Evolutionary conservation across 352 stramenopile genomes (phyloP).

Genomic region (Phytopythium litorale): DNA sequence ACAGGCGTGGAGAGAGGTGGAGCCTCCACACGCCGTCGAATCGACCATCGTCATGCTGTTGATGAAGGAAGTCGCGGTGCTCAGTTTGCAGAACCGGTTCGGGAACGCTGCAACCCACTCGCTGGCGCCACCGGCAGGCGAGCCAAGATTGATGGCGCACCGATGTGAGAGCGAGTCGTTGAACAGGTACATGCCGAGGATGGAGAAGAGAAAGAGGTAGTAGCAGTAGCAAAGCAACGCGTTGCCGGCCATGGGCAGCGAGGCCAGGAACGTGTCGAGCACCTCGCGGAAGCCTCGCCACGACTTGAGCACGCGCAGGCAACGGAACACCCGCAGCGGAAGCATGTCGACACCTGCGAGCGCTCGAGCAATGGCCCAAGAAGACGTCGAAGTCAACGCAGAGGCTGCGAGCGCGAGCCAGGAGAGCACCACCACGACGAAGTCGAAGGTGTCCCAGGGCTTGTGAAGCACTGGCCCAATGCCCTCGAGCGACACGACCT

Average conservation of each 20-base stretch:
- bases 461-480: constrained; percentile 46
- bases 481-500: constrained; percentile 62
- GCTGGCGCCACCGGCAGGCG: constrained; percentile 14
- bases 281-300: constrained; percentile 79
- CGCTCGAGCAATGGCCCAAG: constrained; percentile 11
- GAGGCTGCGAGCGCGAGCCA: constrained; percentile 52
- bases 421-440: constrained; percentile 52
- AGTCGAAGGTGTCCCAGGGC: constrained; percentile 73
- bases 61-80: background rate
- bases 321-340: constrained; percentile 68
- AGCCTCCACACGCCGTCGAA: background rate
- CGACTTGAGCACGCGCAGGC: constrained; percentile 59
- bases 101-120: constrained; percentile 54
- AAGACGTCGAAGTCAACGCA: constrained; percentile 5
- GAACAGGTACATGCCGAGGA: constrained; percentile 86
- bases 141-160: constrained; percentile 39
- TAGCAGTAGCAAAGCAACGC: constrained; percentile 80
- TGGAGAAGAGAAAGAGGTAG: constrained; percentile 84
- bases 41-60: constrained; percentile 11
- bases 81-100: constrained; percentile 46
- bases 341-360: constrained; percentile 68
- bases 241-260: constrained; percentile 70
- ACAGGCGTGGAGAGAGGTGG: constrained; percentile 34
- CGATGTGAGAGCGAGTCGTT: constrained; percentile 76
- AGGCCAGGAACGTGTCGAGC: constrained; percentile 68